phyloP scores from a whole-genome alignment of 2,329 filamentous ascomycete species.

The Piedraia hortae region DNA sequence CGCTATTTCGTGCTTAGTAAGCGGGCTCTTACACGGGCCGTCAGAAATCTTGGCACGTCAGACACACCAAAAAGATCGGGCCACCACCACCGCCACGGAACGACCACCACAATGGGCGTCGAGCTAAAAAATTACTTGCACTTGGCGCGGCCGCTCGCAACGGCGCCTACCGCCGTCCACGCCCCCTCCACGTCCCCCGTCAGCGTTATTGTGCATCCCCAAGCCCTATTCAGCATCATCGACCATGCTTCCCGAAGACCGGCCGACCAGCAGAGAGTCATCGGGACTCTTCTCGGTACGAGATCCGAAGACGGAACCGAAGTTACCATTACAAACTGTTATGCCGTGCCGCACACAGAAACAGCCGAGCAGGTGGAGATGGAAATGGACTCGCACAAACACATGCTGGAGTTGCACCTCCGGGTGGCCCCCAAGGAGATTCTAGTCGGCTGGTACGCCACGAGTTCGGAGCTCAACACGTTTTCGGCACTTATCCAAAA shows the following conservation, averaged over 20 bases:
- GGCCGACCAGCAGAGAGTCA: slow-evolving; percentile 79
- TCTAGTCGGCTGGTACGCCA: slow-evolving; percentile 95
- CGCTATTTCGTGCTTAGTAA: no score
- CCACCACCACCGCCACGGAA: slow-evolving; percentile 1
- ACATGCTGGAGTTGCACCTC: slow-evolving; percentile 86
- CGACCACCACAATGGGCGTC: slow-evolving; percentile 20
- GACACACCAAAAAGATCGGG: not conserved
- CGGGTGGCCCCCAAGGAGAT: slow-evolving; percentile 84
- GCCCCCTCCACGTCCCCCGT: slow-evolving; percentile 61
- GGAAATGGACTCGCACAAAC: slow-evolving; percentile 99
- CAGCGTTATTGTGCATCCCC: slow-evolving; percentile 80
- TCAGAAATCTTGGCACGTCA: no score
- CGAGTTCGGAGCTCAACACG: slow-evolving; percentile 84
- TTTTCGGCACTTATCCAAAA: slow-evolving; percentile 98
- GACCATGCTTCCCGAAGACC: slow-evolving; percentile 88
- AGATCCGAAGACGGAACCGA: slow-evolving; percentile 92
- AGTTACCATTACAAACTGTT: slow-evolving; percentile 84
- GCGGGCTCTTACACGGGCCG: no score
- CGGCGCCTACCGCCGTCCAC: slow-evolving; percentile 49
- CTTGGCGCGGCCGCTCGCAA: slow-evolving; percentile 72
- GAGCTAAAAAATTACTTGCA: slow-evolving; percentile 63
- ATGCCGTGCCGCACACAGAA: slow-evolving; percentile 94
- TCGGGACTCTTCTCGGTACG: slow-evolving; percentile 78
- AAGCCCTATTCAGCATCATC: slow-evolving; percentile 43
- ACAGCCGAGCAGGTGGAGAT: slow-evolving; percentile 97